phyloP scores from a whole-genome alignment of 495 filamentous ascomycete species.

The Neurospora sp. region DNA sequence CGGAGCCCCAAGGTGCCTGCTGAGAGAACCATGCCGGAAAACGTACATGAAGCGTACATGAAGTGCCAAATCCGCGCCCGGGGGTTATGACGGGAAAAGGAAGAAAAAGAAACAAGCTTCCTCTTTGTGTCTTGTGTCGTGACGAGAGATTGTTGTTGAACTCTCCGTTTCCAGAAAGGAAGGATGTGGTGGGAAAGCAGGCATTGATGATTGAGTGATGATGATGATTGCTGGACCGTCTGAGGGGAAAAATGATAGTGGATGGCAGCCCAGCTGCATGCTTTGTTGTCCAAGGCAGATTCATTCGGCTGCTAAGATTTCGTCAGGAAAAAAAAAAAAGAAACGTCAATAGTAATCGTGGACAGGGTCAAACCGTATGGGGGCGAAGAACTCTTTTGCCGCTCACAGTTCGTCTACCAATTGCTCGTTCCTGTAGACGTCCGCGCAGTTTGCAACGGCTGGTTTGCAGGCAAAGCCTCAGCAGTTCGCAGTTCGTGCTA shows the following conservation, averaged over 20 bases:
- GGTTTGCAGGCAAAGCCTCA: slow-evolving; percentile 2
- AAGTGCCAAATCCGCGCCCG: slow-evolving; percentile 7
- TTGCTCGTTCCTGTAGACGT: neutral
- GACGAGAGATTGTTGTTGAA: neutral
- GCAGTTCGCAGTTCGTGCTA: neutral
- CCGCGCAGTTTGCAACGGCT: slow-evolving; percentile 2
- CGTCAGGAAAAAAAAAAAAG: neutral
- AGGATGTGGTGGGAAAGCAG: neutral
- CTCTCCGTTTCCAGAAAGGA: neutral
- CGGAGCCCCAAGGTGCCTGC: slow-evolving; percentile 12
- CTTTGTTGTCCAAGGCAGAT: neutral
- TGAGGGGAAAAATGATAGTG: neutral
- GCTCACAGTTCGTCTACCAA: neutral
- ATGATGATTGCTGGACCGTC: neutral
- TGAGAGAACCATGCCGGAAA: slow-evolving; percentile 19
- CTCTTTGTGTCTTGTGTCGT: neutral
- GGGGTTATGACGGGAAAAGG: neutral
- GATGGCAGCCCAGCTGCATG: neutral
- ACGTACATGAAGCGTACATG: slow-evolving; percentile 18
- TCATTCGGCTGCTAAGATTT: neutral
- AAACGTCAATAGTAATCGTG: neutral
- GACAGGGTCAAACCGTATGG: neutral
- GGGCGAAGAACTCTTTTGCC: neutral
- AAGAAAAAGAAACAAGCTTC: neutral
- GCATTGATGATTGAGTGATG: neutral